Evolutionary conservation across 2,329 filamentous ascomycete species (phyloP).

Genomic region (Apiospora sp.): DNA sequence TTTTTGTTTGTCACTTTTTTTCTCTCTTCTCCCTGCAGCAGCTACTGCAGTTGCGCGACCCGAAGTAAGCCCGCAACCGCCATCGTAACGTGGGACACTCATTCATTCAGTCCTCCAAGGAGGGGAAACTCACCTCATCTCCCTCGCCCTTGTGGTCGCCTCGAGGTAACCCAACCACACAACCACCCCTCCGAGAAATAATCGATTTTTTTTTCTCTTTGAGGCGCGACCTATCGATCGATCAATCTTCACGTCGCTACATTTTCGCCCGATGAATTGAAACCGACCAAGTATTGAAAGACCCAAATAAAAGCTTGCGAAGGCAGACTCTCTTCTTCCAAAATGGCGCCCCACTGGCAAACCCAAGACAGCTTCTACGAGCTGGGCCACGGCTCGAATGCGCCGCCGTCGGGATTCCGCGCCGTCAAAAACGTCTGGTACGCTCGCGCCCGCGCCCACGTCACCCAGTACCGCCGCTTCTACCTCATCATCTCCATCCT

Average conservation of each 20-base stretch:
- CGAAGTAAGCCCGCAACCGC: slow-evolving; percentile 11
- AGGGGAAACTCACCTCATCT: neutral
- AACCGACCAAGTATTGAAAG: neutral
- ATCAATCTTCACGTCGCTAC: neutral
- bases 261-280: neutral
- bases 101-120: neutral
- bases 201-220: neutral
- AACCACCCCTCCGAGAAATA: neutral
- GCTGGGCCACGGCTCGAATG: neutral
- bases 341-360: neutral
- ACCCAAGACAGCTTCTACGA: slow-evolving; percentile 11
- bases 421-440: slow-evolving; percentile 21
- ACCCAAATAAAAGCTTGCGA: neutral
- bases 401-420: slow-evolving; percentile 5
- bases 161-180: neutral
- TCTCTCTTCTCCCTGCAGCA: neutral
- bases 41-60: slow-evolving; percentile 16
- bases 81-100: neutral
- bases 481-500: slow-evolving; percentile 21
- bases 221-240: neutral
- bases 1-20: neutral
- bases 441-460: neutral
- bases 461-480: slow-evolving; percentile 9
- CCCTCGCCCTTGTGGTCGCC: neutral
- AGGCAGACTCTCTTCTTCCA: neutral